phyloP scores from a whole-genome alignment of 805 yeast genomes.

The Wickerhamiella siamensis region DNA sequence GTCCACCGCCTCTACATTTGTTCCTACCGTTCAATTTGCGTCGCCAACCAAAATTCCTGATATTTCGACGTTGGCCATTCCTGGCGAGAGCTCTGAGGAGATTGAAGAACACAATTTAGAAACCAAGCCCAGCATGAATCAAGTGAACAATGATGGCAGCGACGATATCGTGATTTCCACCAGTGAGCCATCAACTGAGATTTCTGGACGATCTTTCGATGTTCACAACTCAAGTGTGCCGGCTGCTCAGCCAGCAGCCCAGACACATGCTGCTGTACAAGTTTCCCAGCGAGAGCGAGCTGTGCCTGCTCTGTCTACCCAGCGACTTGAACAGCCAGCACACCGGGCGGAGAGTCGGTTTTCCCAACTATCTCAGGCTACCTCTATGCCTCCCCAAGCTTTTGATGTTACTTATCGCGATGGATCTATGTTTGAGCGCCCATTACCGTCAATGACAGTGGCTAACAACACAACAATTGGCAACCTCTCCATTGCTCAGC shows the following conservation, averaged over 20 bases:
- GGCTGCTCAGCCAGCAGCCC: too few species aligned
- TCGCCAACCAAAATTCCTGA: neutral
- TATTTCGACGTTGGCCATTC: neutral
- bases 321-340: too few species aligned
- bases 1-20: neutral
- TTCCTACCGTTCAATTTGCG: neutral
- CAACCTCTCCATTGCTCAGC: constrained; percentile 8
- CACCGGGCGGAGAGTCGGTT: too few species aligned
- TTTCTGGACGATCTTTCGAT: neutral
- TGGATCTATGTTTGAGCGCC: constrained; percentile 6
- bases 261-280: too few species aligned
- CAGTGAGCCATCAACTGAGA: neutral
- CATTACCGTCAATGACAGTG: constrained; percentile 8
- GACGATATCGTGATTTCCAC: neutral
- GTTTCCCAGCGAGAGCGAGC: too few species aligned
- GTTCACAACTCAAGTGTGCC: too few species aligned
- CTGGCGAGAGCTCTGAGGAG: neutral
- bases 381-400: neutral
- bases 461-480: constrained; percentile 6
- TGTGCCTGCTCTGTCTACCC: too few species aligned
- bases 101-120: constrained; percentile 1
- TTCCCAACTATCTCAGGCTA: too few species aligned
- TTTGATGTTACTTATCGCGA: neutral
- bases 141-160: neutral
- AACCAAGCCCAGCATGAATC: constrained; percentile 1